These are phyloP conservation scores for Colletotrichum sp. DNA, from an alignment of 2,329 filamentous ascomycete species.

Conservation along the genomic window DNA sequence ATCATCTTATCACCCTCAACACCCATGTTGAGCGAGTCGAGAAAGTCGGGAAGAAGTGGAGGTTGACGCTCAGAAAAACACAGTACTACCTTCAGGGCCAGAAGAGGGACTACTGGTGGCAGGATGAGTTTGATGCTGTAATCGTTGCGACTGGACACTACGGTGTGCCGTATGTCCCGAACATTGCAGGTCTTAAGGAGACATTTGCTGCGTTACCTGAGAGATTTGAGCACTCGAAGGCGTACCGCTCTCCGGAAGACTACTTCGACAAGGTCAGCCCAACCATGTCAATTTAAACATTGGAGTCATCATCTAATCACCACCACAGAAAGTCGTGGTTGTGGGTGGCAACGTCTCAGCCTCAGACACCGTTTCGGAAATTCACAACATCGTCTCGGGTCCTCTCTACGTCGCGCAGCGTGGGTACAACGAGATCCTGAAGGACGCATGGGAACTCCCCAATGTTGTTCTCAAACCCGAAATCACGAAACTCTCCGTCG, in stretches of 20 bases:
- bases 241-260: constrained; percentile 34
- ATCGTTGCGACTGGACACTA: constrained; percentile 48
- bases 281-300: constrained; percentile 6
- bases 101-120: constrained; percentile 44
- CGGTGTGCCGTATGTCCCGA: constrained; percentile 42
- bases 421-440: constrained; percentile 46
- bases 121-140: constrained; percentile 44
- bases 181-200: constrained; percentile 43
- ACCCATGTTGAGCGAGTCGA: constrained; percentile 63
- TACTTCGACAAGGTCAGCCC: constrained; percentile 23
- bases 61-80: constrained; percentile 51
- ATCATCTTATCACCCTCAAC: constrained; percentile 47
- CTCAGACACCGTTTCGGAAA: constrained; percentile 59
- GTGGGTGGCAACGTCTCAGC: constrained; percentile 64
- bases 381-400: constrained; percentile 47
- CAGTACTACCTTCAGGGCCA: constrained; percentile 40
- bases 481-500: constrained; percentile 42
- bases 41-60: constrained; percentile 49
- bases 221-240: constrained; percentile 43
- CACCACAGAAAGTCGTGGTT: constrained; percentile 52
- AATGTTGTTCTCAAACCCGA: constrained; percentile 46
- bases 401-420: constrained; percentile 56
- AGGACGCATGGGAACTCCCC: constrained; percentile 61
- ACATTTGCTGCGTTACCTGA: constrained; percentile 40
- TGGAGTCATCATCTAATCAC: not conserved